Percentiles rank a stretch among this genome's conserved stretches.
Evolutionary conservation across 805 yeast genomes (phyloP).

Genomic region (Ogataea thermomethanolica): DNA sequence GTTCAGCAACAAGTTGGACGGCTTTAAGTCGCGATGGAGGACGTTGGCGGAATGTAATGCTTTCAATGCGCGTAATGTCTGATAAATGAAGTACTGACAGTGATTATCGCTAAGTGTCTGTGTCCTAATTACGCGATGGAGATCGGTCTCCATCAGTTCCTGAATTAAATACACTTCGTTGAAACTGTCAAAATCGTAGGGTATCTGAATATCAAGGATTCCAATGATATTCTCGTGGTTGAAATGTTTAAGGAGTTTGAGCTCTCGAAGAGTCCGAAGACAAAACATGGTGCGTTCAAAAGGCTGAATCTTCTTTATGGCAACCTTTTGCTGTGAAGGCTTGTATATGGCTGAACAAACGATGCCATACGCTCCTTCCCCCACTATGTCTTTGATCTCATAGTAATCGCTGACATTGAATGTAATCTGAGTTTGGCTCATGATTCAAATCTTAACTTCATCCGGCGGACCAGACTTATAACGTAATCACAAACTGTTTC

Average conservation of each 20-base stretch:
- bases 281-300: slow-evolving; percentile 88
- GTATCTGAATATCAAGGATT: slow-evolving; percentile 85
- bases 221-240: slow-evolving; percentile 92
- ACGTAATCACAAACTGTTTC: slow-evolving; percentile 11
- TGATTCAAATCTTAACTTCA: slow-evolving; percentile 1
- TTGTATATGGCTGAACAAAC: slow-evolving; percentile 87
- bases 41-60: slow-evolving; percentile 93
- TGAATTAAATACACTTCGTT: slow-evolving; percentile 86
- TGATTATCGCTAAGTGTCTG: slow-evolving; percentile 89
- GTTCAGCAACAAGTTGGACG: slow-evolving; percentile 79
- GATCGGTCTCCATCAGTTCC: slow-evolving; percentile 85
- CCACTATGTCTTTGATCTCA: slow-evolving; percentile 78
- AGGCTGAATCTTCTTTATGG: slow-evolving; percentile 91
- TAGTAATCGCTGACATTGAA: slow-evolving; percentile 88
- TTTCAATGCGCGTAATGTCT: slow-evolving; percentile 84
- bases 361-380: slow-evolving; percentile 96
- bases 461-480: slow-evolving; percentile 2
- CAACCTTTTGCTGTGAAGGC: slow-evolving; percentile 86
- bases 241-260: slow-evolving; percentile 84
- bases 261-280: slow-evolving; percentile 82
- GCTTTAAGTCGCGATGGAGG: slow-evolving; percentile 89
- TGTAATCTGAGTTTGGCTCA: slow-evolving; percentile 34
- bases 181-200: slow-evolving; percentile 69
- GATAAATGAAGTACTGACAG: slow-evolving; percentile 89
- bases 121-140: slow-evolving; percentile 75